These are phyloP conservation scores for Cryptococcus amylolentus DNA, from an alignment of 1,284 basidiomycete species.

Conservation along the genomic window DNA sequence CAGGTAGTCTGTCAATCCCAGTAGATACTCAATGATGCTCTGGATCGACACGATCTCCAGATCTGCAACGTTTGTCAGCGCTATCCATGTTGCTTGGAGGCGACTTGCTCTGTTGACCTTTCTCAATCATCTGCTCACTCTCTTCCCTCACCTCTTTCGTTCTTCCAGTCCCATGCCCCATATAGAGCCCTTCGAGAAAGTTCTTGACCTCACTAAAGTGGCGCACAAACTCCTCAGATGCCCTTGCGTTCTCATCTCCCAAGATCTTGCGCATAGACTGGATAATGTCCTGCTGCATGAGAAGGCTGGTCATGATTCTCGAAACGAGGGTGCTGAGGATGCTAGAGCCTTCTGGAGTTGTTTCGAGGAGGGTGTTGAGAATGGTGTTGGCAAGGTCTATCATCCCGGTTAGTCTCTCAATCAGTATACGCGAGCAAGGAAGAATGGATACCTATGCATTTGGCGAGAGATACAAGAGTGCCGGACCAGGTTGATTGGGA, in stretches of 20 bases:
- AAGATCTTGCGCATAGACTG: constrained; percentile 1
- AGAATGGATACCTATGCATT: not conserved
- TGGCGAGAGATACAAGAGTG: not conserved
- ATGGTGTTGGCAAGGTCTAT: constrained; percentile 8
- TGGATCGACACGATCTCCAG: constrained; percentile 5
- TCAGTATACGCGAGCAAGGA: too few species aligned
- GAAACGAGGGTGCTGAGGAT: constrained; percentile 3
- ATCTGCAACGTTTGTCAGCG: not conserved
- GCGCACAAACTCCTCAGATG: constrained; percentile 4
- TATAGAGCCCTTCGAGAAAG: constrained; percentile 4
- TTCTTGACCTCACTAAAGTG: constrained; percentile 2
- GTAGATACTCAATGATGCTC: constrained; percentile 2
- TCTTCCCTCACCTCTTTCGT: not conserved
- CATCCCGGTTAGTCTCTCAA: not conserved
- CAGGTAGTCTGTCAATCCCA: constrained; percentile 9
- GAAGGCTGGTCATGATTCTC: constrained; percentile 1
- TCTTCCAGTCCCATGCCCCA: not conserved
- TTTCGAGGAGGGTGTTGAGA: not conserved
- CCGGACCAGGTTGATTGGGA: not conserved
- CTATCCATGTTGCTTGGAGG: not conserved
- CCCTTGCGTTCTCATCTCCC: constrained; percentile 3
- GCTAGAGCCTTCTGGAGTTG: not conserved
- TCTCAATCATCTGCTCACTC: not conserved
- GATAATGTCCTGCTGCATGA: constrained; percentile 11
- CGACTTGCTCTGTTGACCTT: constrained; percentile 4